These are phyloP conservation scores for Stereocaulon alpinum DNA, from an alignment of 495 filamentous ascomycete genomes.

Conservation along the genomic window DNA sequence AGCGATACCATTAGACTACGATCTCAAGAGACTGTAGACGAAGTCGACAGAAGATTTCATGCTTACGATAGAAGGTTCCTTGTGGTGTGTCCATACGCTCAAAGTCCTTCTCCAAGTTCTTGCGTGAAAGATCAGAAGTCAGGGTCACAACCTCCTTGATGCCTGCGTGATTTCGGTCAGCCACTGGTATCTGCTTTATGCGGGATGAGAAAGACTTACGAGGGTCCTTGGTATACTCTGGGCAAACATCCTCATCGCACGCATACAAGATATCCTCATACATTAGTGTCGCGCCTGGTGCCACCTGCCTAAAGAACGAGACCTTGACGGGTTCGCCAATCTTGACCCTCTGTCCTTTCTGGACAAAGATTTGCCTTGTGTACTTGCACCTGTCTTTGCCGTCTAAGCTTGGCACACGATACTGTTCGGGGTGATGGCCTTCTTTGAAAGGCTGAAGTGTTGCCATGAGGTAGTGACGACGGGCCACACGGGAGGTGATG, in stretches of 20 bases:
- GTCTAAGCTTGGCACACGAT: conserved; percentile 91
- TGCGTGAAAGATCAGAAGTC: conserved; percentile 90
- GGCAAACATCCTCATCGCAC: conserved; percentile 95
- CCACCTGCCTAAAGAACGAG: conserved; percentile 95
- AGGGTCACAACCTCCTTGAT: conserved; percentile 99
- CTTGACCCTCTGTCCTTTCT: conserved; percentile 97
- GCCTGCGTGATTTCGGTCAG: conserved; percentile 40
- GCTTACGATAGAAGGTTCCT: conserved; percentile 82
- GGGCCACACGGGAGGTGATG: conserved; percentile 93
- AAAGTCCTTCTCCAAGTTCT: conserved; percentile 98
- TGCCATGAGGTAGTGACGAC: conserved; percentile 97
- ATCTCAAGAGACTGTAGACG: background rate
- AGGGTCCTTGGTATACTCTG: conserved; percentile 97
- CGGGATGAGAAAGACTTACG: conserved; percentile 53
- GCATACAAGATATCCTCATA: conserved; percentile 98
- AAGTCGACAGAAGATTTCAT: background rate
- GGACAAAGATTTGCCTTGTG: conserved; percentile 95
- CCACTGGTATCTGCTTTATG: conserved; percentile 24
- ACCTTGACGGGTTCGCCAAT: conserved; percentile 99
- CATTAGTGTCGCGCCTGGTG: conserved; percentile 95
- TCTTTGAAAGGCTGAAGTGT: conserved; percentile 98
- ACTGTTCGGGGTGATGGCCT: conserved; percentile 94
- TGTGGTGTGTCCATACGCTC: conserved; percentile 99
- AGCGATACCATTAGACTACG: conserved; percentile 1
- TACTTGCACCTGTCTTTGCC: conserved; percentile 99